A percentile compares a stretch with the other conserved stretches of the same genome.
phyloP scores from a whole-genome alignment of 371 early-diverging fungal species.

The Syncephalastrum contaminatum region DNA sequence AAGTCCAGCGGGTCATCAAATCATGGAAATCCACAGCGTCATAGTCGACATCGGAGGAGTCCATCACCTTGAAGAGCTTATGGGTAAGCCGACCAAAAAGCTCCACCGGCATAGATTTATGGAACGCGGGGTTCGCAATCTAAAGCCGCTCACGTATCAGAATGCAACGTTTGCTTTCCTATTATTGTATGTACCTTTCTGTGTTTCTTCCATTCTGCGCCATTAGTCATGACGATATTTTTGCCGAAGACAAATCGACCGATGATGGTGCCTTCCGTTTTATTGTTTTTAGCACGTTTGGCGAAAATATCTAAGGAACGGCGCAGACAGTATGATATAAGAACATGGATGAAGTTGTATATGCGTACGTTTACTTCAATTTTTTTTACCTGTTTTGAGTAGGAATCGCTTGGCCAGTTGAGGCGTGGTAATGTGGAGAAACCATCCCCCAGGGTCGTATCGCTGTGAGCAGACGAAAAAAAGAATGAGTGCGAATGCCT shows the following conservation, averaged over 20 bases:
- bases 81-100: slow-evolving; percentile 26
- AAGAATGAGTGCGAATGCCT: not conserved
- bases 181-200: slow-evolving; percentile 18
- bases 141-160: not conserved
- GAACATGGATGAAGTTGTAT: not conserved
- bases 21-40: slow-evolving; percentile 19
- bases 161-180: not conserved
- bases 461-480: not conserved
- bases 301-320: slow-evolving; percentile 15
- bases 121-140: slow-evolving; percentile 43
- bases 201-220: slow-evolving; percentile 28
- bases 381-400: slow-evolving; percentile 7
- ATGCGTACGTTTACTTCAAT: not conserved
- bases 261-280: slow-evolving; percentile 16
- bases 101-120: slow-evolving; percentile 32
- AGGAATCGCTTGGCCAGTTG: slow-evolving; percentile 4
- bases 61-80: slow-evolving; percentile 20
- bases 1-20: slow-evolving; percentile 26
- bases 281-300: slow-evolving; percentile 11
- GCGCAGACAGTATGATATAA: not conserved
- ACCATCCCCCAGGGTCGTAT: slow-evolving; percentile 12
- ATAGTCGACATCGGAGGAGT: slow-evolving; percentile 9
- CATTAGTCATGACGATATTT: slow-evolving; percentile 27
- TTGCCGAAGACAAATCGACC: slow-evolving; percentile 20
- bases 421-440: slow-evolving; percentile 9